phyloP scores from a whole-genome alignment of 2,329 filamentous ascomycete genomes.

The Pseudocercospora eumusae region DNA sequence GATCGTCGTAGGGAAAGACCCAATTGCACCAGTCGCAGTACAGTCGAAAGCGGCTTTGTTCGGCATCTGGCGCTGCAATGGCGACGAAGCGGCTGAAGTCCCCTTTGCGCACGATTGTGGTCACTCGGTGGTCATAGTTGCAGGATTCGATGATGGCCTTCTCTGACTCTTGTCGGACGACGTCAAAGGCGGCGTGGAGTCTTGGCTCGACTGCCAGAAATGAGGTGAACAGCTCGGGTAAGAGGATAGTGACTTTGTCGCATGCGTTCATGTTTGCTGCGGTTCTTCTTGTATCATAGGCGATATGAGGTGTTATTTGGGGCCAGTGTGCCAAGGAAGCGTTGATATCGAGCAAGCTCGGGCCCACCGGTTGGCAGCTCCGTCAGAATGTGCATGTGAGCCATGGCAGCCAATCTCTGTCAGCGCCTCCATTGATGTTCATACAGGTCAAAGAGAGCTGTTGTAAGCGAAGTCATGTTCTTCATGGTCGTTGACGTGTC shows the following conservation, averaged over 20 bases:
- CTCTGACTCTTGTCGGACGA: neutral
- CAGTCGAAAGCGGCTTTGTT: neutral
- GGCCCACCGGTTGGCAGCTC: neutral
- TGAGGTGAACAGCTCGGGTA: constrained; percentile 5
- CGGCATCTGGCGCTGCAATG: constrained; percentile 9
- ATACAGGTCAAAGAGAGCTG: too few species aligned
- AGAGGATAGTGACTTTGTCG: neutral
- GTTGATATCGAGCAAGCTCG: neutral
- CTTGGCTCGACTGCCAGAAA: constrained; percentile 4
- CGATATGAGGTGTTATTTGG: neutral
- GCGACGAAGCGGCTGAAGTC: constrained; percentile 6
- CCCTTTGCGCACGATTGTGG: neutral
- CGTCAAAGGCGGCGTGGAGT: neutral
- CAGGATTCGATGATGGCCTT: neutral
- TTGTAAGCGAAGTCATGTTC: too few species aligned
- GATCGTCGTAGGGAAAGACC: constrained; percentile 13
- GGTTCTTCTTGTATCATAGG: neutral
- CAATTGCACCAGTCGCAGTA: constrained; percentile 12
- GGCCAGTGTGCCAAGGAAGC: neutral
- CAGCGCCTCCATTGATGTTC: neutral
- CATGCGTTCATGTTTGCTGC: neutral
- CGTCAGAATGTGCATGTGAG: neutral
- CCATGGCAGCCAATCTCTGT: neutral
- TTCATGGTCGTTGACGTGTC: neutral
- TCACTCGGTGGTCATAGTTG: neutral